These are phyloP conservation scores for Diaporthe ampelina DNA, from an alignment of 2,329 filamentous ascomycete genomes.

Conservation along the genomic window DNA sequence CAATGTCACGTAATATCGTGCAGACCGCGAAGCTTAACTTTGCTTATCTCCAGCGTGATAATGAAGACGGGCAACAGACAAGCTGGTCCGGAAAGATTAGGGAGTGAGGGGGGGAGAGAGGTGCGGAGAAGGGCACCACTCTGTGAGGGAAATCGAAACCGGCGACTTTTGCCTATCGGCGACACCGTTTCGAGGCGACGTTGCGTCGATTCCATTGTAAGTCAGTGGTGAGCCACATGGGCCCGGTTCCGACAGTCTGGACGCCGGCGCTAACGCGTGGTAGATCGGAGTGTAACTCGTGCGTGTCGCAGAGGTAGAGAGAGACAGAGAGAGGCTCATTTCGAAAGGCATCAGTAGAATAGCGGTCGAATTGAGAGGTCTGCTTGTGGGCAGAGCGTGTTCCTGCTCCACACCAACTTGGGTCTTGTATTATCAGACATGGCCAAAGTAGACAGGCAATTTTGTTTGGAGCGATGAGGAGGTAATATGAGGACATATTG, in stretches of 20 bases:
- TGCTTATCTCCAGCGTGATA: conserved; percentile 7
- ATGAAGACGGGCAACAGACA: background rate
- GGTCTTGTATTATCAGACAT: background rate
- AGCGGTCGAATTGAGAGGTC: background rate
- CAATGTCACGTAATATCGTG: conserved; percentile 11
- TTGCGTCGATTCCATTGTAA: conserved; percentile 7
- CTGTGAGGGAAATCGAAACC: background rate
- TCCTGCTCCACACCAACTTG: background rate
- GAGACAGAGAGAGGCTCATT: background rate
- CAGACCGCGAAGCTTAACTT: background rate
- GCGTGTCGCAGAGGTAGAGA: background rate
- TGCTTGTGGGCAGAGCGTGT: background rate
- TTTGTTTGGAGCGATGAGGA: background rate
- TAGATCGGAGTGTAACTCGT: background rate
- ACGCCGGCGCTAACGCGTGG: background rate
- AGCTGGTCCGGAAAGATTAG: background rate
- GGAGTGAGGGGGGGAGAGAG: background rate
- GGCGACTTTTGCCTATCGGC: background rate
- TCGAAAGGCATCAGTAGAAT: background rate
- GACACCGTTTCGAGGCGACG: background rate
- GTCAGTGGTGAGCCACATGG: conserved; percentile 5
- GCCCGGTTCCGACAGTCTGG: background rate
- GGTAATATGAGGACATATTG: background rate
- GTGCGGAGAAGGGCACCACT: too few species aligned
- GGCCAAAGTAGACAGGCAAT: background rate